Base-by-base conservation (phyloP, 495 filamentous ascomycete genomes). In the Trichoderma asperelloides region DNA sequence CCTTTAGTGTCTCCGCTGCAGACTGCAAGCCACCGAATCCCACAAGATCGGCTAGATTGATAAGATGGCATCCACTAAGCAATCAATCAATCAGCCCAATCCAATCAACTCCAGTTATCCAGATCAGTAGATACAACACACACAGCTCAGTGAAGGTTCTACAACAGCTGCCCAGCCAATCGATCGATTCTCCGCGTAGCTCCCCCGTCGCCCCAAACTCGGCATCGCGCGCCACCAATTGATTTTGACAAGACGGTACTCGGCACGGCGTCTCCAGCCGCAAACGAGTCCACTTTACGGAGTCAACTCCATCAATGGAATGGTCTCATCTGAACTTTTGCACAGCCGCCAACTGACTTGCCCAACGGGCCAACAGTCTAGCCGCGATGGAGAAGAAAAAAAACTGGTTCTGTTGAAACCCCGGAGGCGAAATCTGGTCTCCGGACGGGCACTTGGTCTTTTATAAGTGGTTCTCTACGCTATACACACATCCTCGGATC, bases 211-310 rank as follows among this genome's bases (percentile, higher is more conserved):
- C 15, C 8, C 49, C n/a, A 23, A 55, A 55, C 16, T 55, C n/a
- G 49, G 49, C n/a, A 25, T 55, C 49, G 49, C 49, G n/a, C 21
- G 49, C 49, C 49, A 55, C 41, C 41, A 55, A 37, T 7, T 2
- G n/a, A n/a, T n/a, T n/a, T n/a, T 25, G 49, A 55, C 21, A n/a
- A 55, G n/a, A 55, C 49, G 49, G 49, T 55, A 55, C n/a, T 55
- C 49, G 49, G 49, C 49, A 55, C 49, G n/a, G 21, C 21, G 49
- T 21, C 49, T 55, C 49, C 49, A 55, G 49, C 41, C 41, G 2
- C 33, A 55, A 21, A 21, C n/a, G 21, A 55, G 18, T 25, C 49
- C 49, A 55, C 49, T 21, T 55, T 55, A 55, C 21, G 49, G 49
- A 23, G 49, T 11, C 49, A 55, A 55, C 49, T 55, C 49, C 49